Percentiles rank a stretch among this genome's conserved stretches.
Conservation (phyloP, 139 green algal species). For the Raphidocelis subcapitata region DNA sequence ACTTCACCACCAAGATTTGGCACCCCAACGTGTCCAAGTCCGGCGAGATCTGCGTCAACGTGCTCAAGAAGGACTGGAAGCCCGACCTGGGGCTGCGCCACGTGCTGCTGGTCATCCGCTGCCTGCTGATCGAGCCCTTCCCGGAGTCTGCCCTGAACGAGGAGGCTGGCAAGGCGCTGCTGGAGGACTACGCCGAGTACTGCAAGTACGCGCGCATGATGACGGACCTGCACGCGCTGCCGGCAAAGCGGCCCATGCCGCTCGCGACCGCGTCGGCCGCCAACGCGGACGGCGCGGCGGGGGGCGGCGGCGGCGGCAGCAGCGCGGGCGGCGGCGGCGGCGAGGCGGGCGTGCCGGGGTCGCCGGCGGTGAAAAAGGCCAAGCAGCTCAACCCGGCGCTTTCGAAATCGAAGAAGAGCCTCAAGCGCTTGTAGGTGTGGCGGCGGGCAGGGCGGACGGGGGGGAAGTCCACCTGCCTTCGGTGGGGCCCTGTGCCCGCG, state of each 20-base stretch:
- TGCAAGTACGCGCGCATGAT: constrained; percentile 84
- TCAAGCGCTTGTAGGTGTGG: constrained; percentile 69
- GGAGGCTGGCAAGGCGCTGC: constrained; percentile 92
- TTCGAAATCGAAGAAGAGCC: constrained; percentile 69
- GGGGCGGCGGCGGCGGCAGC: constrained; percentile 52
- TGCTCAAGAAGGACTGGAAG: constrained; percentile 96
- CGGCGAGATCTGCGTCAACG: constrained; percentile 98
- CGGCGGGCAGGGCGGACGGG: too few species aligned
- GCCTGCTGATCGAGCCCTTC: constrained; percentile 96
- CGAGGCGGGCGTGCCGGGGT: constrained; percentile 6
- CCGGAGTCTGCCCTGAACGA: constrained; percentile 97
- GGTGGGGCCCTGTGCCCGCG: too few species aligned
- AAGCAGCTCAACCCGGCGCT: constrained; percentile 46
- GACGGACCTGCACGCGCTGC: constrained; percentile 72
- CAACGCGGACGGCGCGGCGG: too few species aligned
- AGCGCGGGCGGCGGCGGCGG: constrained; percentile 5
- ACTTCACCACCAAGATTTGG: constrained; percentile 91
- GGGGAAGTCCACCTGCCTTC: too few species aligned
- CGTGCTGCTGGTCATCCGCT: constrained; percentile 87
- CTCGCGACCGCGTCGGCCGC: constrained; percentile 67
- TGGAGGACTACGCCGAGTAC: constrained; percentile 89
- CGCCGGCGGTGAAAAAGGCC: constrained; percentile 54
- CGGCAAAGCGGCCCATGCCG: constrained; percentile 46
- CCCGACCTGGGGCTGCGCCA: constrained; percentile 83
- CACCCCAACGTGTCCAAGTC: constrained; percentile 91